Percentiles rank a stretch among this genome's conserved stretches.
These are phyloP conservation scores for Rhizopus microsporus DNA, from an alignment of 371 early-diverging fungal species.

Conservation along the genomic window DNA sequence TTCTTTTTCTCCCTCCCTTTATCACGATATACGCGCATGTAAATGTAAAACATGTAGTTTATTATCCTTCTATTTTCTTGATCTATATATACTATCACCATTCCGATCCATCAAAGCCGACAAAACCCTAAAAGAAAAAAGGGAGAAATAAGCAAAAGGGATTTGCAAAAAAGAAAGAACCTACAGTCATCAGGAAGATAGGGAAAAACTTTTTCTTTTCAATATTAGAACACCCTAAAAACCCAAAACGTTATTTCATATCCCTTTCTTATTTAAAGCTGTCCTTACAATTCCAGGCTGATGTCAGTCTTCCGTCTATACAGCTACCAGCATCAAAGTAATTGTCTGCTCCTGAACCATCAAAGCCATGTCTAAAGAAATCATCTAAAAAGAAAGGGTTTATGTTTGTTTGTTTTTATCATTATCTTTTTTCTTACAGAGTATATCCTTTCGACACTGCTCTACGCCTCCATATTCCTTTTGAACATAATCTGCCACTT, in stretches of 20 bases:
- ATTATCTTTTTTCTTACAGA: constrained; percentile 37
- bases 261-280: not conserved
- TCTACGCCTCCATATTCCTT: constrained; percentile 68
- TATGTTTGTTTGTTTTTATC: not conserved
- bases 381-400: constrained; percentile 53
- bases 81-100: constrained; percentile 27
- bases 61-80: not conserved
- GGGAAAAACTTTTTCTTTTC: constrained; percentile 95
- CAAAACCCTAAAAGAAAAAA: constrained; percentile 61
- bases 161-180: constrained; percentile 9
- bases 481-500: constrained; percentile 66
- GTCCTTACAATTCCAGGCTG: constrained; percentile 88
- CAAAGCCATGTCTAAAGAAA: constrained; percentile 95
- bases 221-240: constrained; percentile 79
- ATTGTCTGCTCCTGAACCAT: constrained; percentile 95
- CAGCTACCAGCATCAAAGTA: constrained; percentile 96
- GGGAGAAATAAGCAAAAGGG: not conserved
- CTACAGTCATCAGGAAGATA: constrained; percentile 81
- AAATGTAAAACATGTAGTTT: not conserved
- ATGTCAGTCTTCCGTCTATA: constrained; percentile 94
- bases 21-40: not conserved
- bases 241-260: not conserved
- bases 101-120: constrained; percentile 79
- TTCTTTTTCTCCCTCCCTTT: no score
- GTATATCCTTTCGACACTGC: constrained; percentile 66